Evolutionary conservation across 805 yeast genomes (phyloP).

Genomic region (Ogataea nitratoaversa): DNA sequence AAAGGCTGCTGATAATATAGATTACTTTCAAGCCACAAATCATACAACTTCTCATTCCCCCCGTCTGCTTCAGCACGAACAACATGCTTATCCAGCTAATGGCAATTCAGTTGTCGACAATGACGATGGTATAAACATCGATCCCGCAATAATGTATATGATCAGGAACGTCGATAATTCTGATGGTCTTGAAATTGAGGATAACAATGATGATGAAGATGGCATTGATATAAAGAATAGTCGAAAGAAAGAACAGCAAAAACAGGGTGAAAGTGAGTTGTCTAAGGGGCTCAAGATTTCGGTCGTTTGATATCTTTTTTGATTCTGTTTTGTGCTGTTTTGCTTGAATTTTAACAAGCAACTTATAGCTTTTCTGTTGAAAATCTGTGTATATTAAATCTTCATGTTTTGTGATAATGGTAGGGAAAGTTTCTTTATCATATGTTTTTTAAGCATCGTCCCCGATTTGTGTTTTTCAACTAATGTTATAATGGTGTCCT

Average conservation of each 20-base stretch:
- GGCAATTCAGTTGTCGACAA: not conserved
- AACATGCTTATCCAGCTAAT: not conserved
- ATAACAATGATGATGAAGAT: not conserved
- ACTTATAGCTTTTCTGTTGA: not conserved
- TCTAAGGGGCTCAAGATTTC: constrained; percentile 10
- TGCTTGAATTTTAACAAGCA: not conserved
- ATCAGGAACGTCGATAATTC: not conserved
- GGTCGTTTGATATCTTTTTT: constrained; percentile 1
- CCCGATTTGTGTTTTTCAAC: too few species aligned
- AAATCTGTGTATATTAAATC: too few species aligned
- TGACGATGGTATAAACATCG: constrained; percentile 5
- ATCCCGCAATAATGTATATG: constrained; percentile 9
- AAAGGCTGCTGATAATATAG: constrained; percentile 11
- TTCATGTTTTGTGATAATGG: too few species aligned
- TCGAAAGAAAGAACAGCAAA: not conserved
- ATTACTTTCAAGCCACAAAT: constrained; percentile 12
- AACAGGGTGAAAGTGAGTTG: constrained; percentile 1
- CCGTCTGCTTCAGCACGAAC: constrained; percentile 10
- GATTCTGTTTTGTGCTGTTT: too few species aligned
- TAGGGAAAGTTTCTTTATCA: too few species aligned
- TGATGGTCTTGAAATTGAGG: not conserved
- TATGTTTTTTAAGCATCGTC: too few species aligned
- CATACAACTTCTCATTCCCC: constrained; percentile 5
- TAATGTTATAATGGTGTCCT: too few species aligned
- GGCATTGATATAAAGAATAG: not conserved